Evolutionary conservation across 352 stramenopile genomes (phyloP), one percentile per base, ranked within the genome.

Genomic region (Phytophthora pseudosyringae): DNA sequence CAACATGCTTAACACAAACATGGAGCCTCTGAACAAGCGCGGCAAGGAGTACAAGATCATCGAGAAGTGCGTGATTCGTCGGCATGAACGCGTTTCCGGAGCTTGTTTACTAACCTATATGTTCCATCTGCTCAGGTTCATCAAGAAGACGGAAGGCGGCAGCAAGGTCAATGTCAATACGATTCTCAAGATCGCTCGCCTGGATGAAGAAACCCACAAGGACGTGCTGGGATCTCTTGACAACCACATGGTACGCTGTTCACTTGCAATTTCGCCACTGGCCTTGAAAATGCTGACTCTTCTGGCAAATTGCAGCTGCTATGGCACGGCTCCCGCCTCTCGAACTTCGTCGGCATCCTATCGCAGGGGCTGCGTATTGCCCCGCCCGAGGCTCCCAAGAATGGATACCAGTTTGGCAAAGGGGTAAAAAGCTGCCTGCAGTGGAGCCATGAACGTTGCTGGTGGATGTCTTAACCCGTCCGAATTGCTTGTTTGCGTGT

Each of bases 401-500:
- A 80, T n/a, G 87, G 85, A 35, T 90, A 88, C 59, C 71, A 71
- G 33, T 93, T 91, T 46, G 87, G 85, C 41, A 91, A 89, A 68
- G 87, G 87, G 35, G 73, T 85, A 71, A 21, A 21, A 21, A 15
- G 70, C 10, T 31, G 15, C 16, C 29, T 53, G 29, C n/a, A 15
- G 33, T 55, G 10, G 12, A 62, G 11, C 1, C 7, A 16, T 31
- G 2, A 4, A 4, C 4, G 12, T 47, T 33, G 21, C 2, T 33
- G 36, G 5, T 52, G 12, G 26, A 7, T 38, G 25, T 11, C 40
- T 59, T 59, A 40, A 55, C 35, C 6, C 8, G 1, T 13, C 5
- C 9, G 31, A 29, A 13, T 18, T 46, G 9, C 8, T n/a, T 32
- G 21, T 57, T 46, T 52, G 6, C 3, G 6, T 50, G 16, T 13